Percentiles rank a stretch among this genome's conserved stretches.
phyloP scores from a whole-genome alignment of 495 filamentous ascomycete species.

The Aspergillus incahuasiensis region DNA sequence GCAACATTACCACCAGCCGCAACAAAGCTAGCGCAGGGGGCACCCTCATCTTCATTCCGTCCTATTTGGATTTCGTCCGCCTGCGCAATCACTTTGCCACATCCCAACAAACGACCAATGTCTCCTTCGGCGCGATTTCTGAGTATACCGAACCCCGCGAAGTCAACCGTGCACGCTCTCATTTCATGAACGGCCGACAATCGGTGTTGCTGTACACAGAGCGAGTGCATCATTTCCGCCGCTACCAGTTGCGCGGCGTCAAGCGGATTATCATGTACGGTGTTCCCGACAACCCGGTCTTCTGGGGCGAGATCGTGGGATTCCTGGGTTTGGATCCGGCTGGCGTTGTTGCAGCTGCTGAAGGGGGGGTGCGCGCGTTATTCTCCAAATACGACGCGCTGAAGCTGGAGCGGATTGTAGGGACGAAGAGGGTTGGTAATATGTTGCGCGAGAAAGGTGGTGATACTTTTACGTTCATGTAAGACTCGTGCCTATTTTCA shows the following conservation, averaged over 20 bases:
- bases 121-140: conserved; percentile 81
- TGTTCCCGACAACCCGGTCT: conserved; percentile 79
- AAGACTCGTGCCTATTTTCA: not conserved
- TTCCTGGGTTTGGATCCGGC: conserved; percentile 52
- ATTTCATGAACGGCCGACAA: conserved; percentile 80
- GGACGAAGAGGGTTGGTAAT: conserved; percentile 61
- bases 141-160: conserved; percentile 79
- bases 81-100: conserved; percentile 85
- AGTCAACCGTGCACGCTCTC: conserved; percentile 74
- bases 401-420: conserved; percentile 85
- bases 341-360: conserved; percentile 33
- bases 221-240: conserved; percentile 88
- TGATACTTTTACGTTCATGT: conserved; percentile 73
- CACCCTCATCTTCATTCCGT: conserved; percentile 81
- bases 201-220: conserved; percentile 85
- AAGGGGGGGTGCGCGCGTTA: conserved; percentile 56
- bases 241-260: conserved; percentile 75
- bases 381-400: conserved; percentile 88
- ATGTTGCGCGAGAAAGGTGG: conserved; percentile 72
- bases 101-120: conserved; percentile 56
- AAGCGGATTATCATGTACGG: conserved; percentile 79
- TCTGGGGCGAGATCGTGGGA: conserved; percentile 83
- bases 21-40: conserved; percentile 43
- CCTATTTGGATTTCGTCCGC: conserved; percentile 90
- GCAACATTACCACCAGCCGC: conserved; percentile 43